Evolutionary conservation across 352 stramenopile genomes (phyloP).

Genomic region (Globisporangium okanoganense): DNA sequence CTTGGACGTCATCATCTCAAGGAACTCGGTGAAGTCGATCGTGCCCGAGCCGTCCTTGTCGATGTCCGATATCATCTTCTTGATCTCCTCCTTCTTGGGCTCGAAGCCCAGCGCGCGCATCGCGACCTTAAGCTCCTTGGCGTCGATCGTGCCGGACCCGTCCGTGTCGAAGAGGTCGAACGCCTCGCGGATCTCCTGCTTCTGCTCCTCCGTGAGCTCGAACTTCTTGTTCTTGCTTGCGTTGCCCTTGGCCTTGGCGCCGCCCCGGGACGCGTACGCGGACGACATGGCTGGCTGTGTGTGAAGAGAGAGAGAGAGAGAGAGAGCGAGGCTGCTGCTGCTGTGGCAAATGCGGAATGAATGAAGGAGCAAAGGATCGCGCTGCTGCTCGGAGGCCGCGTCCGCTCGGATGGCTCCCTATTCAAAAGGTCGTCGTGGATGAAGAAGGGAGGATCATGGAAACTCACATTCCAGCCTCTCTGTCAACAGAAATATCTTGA

Average conservation of each 20-base stretch:
- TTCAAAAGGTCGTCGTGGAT: neutral
- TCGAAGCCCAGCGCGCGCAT: constrained; percentile 97
- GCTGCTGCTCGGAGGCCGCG: neutral
- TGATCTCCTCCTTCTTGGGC: constrained; percentile 97
- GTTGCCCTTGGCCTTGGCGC: constrained; percentile 62
- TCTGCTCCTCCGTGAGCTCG: constrained; percentile 92
- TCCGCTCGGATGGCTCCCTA: neutral
- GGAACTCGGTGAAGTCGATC: constrained; percentile 97
- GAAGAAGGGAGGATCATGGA: neutral
- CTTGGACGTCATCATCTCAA: constrained; percentile 97
- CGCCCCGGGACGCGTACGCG: constrained; percentile 54
- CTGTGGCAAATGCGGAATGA: constrained; percentile 2
- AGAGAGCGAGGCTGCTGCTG: neutral
- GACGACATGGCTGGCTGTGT: constrained; percentile 44
- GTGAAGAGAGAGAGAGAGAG: neutral
- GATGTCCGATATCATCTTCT: constrained; percentile 96
- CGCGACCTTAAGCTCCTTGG: constrained; percentile 94
- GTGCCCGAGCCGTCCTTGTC: constrained; percentile 93
- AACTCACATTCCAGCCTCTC: neutral
- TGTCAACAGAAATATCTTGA: neutral
- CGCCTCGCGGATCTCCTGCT: constrained; percentile 93
- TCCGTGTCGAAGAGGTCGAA: constrained; percentile 99
- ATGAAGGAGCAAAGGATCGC: neutral
- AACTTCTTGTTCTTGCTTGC: constrained; percentile 82
- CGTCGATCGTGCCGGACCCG: constrained; percentile 92